Conservation (phyloP, 805 yeast genomes). For the Danielozyma ontarioensis region DNA sequence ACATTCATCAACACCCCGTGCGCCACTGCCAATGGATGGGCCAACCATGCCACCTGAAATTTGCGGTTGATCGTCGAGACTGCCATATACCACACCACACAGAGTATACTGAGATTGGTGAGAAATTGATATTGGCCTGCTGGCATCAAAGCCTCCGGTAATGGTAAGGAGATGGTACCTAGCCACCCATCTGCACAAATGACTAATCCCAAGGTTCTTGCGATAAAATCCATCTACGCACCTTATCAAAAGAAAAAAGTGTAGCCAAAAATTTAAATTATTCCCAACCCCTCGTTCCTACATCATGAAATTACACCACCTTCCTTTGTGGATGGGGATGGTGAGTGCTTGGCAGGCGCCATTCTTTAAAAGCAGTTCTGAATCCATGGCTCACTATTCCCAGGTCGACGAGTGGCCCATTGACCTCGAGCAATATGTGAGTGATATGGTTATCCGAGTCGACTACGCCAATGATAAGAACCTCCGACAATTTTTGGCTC, state of each 20-base stretch:
- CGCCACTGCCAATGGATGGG: not conserved
- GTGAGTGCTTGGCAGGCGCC: constrained; percentile 3
- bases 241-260: too few species aligned
- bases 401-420: constrained; percentile 29
- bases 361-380: not conserved
- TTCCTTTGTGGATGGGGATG: too few species aligned
- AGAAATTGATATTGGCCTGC: constrained; percentile 21
- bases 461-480: constrained; percentile 17
- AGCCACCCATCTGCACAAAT: constrained; percentile 7
- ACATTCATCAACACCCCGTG: constrained; percentile 11
- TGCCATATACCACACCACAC: constrained; percentile 3
- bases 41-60: constrained; percentile 1
- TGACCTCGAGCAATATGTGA: constrained; percentile 35
- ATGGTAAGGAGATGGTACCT: constrained; percentile 9
- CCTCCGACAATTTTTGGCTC: constrained; percentile 14
- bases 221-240: too few species aligned
- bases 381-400: constrained; percentile 35
- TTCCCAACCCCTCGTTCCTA: too few species aligned
- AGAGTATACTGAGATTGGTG: constrained; percentile 15
- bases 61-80: too few species aligned
- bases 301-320: too few species aligned
- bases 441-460: constrained; percentile 43
- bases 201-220: too few species aligned
- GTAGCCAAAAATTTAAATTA: too few species aligned
- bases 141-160: constrained; percentile 14